phyloP scores from a whole-genome alignment of 306 rosid genomes.

The Vachellia pachyceras region DNA sequence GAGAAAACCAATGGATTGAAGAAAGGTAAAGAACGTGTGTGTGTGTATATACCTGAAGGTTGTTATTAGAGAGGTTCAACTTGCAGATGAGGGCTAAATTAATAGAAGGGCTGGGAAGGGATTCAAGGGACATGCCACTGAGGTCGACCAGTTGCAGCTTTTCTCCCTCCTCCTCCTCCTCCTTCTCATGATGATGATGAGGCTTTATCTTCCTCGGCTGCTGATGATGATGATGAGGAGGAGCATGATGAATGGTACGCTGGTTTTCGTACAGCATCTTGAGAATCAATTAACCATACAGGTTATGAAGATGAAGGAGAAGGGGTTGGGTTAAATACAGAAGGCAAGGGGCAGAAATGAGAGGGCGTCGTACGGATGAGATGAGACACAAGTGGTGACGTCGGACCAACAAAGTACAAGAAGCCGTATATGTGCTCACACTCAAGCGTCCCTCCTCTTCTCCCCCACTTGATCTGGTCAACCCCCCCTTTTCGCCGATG shows the following conservation, averaged over 20 bases:
- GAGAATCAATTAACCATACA: not conserved
- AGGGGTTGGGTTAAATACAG: not conserved
- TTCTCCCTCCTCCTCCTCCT: slow-evolving; percentile 31
- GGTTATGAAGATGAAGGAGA: not conserved
- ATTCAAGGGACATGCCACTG: slow-evolving; percentile 72
- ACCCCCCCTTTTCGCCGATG: not conserved
- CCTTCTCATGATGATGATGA: not conserved
- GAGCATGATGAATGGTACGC: not conserved
- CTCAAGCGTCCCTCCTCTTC: slow-evolving; percentile 39
- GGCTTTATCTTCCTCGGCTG: slow-evolving; percentile 7
- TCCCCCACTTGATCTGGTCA: slow-evolving; percentile 29
- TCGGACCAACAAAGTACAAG: slow-evolving; percentile 41
- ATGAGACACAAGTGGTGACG: slow-evolving; percentile 25
- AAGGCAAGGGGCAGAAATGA: not conserved
- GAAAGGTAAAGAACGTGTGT: no score
- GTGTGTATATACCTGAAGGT: slow-evolving; percentile 59
- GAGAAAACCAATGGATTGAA: no score
- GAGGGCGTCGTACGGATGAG: not conserved
- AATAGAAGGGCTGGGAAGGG: slow-evolving; percentile 69
- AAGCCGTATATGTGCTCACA: slow-evolving; percentile 39
- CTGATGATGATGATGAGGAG: not conserved
- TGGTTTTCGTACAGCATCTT: slow-evolving; percentile 44
- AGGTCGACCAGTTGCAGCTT: slow-evolving; percentile 65
- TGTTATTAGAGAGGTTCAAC: slow-evolving; percentile 79
- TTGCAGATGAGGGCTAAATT: slow-evolving; percentile 65